A percentile compares a stretch with the other conserved stretches of the same genome.
Evolutionary conservation across 768 basidiomycete genomes (phyloP).

Genomic region (Rhodosporidiobolus sp.): DNA sequence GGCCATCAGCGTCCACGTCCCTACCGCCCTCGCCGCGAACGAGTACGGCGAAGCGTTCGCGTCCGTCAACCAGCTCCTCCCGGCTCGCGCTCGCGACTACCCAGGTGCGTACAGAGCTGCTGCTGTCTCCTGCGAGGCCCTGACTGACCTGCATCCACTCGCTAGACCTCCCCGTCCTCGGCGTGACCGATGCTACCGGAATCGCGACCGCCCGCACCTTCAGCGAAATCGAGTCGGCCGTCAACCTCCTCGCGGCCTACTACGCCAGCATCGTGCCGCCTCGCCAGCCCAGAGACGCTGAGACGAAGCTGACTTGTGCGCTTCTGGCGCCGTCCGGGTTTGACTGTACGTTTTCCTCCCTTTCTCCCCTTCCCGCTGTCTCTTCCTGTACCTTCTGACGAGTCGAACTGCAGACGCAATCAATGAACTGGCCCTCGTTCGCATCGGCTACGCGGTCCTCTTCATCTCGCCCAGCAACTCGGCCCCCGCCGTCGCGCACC

Average conservation of each 20-base stretch:
- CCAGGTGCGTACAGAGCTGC: neutral
- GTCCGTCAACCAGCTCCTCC: neutral
- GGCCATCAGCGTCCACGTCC: neutral
- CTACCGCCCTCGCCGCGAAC: neutral
- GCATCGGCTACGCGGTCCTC: slow-evolving; percentile 30
- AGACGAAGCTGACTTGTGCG: neutral
- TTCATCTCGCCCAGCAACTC: slow-evolving; percentile 50
- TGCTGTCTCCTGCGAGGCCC: neutral
- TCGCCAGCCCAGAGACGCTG: neutral
- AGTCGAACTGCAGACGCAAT: no score
- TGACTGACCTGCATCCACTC: neutral
- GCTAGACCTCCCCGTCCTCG: slow-evolving; percentile 1
- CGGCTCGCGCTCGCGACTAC: neutral
- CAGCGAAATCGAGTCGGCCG: neutral
- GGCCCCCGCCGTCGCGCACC: slow-evolving; percentile 54
- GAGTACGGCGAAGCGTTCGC: neutral
- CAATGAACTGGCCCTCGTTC: slow-evolving; percentile 25
- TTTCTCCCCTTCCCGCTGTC: neutral
- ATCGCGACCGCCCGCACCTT: neutral
- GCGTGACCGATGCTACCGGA: neutral
- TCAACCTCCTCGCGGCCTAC: slow-evolving; percentile 3
- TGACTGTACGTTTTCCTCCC: neutral
- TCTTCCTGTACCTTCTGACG: no score
- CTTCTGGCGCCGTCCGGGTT: slow-evolving; percentile 5
- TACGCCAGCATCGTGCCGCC: neutral